Evolutionary conservation across 192 early-diverging fungal genomes (phyloP).

Genomic region (Rhizophagus clarus): DNA sequence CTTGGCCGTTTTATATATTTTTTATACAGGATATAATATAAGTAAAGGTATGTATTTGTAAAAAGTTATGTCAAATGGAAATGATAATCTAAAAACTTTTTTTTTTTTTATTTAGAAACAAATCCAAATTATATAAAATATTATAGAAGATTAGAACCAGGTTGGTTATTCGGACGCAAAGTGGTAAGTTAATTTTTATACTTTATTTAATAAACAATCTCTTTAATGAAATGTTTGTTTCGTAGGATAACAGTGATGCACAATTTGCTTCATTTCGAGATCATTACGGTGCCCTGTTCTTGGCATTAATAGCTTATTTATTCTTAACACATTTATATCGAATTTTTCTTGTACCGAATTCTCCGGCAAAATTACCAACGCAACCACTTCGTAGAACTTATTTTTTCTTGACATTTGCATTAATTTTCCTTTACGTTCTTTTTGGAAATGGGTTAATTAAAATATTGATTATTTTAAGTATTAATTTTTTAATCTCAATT

Average conservation of each 20-base stretch:
- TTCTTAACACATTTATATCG: slow-evolving; percentile 50
- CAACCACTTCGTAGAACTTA: slow-evolving; percentile 45
- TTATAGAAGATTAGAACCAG: slow-evolving; percentile 48
- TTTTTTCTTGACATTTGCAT: slow-evolving; percentile 62
- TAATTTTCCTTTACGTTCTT: slow-evolving; percentile 63
- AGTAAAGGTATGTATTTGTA: slow-evolving; percentile 53
- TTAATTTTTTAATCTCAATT: slow-evolving; percentile 71
- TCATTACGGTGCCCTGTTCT: slow-evolving; percentile 58
- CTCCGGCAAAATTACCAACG: slow-evolving; percentile 39
- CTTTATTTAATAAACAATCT: neutral
- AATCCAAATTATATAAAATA: slow-evolving; percentile 50
- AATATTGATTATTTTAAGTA: slow-evolving; percentile 60
- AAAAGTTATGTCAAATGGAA: slow-evolving; percentile 27
- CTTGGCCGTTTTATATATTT: slow-evolving; percentile 64
- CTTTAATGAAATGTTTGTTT: neutral
- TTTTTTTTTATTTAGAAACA: slow-evolving; percentile 34
- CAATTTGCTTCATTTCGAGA: slow-evolving; percentile 72
- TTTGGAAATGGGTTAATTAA: slow-evolving; percentile 80
- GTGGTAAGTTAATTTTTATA: slow-evolving; percentile 42
- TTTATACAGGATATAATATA: slow-evolving; percentile 56
- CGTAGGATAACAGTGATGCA: slow-evolving; percentile 72
- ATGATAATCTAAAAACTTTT: neutral
- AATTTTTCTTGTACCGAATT: slow-evolving; percentile 29
- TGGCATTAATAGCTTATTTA: slow-evolving; percentile 52
- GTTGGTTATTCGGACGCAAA: slow-evolving; percentile 74